phyloP scores from a whole-genome alignment of 805 yeast genomes.

The Sugiyamaella chiloensis region DNA sequence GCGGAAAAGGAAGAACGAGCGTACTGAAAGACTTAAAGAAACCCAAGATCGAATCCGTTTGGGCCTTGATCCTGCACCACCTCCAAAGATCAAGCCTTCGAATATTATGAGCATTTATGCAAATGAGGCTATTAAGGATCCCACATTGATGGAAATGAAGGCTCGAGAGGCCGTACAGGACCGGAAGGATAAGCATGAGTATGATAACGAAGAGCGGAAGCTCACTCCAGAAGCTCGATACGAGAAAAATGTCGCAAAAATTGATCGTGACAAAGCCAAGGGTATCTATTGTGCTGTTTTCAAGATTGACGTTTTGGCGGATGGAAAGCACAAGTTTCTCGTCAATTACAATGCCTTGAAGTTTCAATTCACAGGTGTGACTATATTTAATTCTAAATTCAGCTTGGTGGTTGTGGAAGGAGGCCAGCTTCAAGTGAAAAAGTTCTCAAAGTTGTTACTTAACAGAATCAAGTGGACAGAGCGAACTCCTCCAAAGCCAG shows the following conservation, averaged over 20 bases:
- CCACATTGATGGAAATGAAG: conserved; percentile 75
- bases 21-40: conserved; percentile 62
- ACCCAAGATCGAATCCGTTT: conserved; percentile 71
- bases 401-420: conserved; percentile 75
- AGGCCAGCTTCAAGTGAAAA: conserved; percentile 55
- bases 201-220: conserved; percentile 59
- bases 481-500: conserved; percentile 37
- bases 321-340: conserved; percentile 68
- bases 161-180: conserved; percentile 68
- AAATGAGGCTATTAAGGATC: conserved; percentile 81
- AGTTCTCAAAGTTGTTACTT: conserved; percentile 58
- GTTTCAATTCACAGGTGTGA: conserved; percentile 58
- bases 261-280: conserved; percentile 46
- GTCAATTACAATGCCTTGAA: conserved; percentile 81
- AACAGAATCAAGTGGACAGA: conserved; percentile 70
- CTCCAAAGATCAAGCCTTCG: conserved; percentile 79
- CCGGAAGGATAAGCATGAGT: conserved; percentile 56
- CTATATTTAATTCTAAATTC: conserved; percentile 34
- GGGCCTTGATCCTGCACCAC: conserved; percentile 85
- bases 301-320: conserved; percentile 49
- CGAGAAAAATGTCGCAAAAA: conserved; percentile 47
- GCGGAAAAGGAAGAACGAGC: conserved; percentile 64
- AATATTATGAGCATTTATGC: conserved; percentile 86
- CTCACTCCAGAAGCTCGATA: conserved; percentile 55
- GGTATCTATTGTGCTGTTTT: conserved; percentile 62